These are phyloP conservation scores for Corrigiola litoralis DNA, from an alignment of 179 eudicot species.

Conservation along the genomic window DNA sequence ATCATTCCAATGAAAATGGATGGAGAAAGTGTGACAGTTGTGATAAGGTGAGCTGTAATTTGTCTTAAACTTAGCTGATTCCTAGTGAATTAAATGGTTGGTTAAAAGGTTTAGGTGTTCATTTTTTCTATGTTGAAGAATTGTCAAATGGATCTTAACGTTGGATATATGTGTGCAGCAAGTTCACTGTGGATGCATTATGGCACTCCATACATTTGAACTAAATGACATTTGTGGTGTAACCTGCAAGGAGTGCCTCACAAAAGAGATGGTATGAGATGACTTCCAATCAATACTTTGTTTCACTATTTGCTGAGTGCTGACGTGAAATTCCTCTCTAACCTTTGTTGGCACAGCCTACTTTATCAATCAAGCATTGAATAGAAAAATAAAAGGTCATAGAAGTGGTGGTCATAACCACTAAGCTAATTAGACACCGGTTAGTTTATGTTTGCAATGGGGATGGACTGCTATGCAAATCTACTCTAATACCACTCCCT, in stretches of 20 bases:
- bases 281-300: not conserved
- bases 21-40: constrained; percentile 23
- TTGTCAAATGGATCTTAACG: not conserved
- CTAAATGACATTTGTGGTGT: not conserved
- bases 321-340: no score
- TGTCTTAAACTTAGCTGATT: not conserved
- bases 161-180: constrained; percentile 8
- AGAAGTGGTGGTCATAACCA: no score
- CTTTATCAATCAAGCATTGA: no score
- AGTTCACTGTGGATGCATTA: constrained; percentile 25
- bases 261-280: constrained; percentile 8
- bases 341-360: no score
- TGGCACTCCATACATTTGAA: constrained; percentile 15
- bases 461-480: no score
- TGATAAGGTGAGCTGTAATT: constrained; percentile 8
- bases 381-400: no score
- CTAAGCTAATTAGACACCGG: no score
- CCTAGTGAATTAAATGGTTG: not conserved
- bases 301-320: no score
- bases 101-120: not conserved
- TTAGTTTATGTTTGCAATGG: no score
- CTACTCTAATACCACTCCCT: no score
- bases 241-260: constrained; percentile 20
- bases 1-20: constrained; percentile 16
- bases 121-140: not conserved